Percentiles rank a stretch among this genome's conserved stretches.
phyloP scores from a whole-genome alignment of 192 early-diverging fungal species.

The Coemansia sp. region DNA sequence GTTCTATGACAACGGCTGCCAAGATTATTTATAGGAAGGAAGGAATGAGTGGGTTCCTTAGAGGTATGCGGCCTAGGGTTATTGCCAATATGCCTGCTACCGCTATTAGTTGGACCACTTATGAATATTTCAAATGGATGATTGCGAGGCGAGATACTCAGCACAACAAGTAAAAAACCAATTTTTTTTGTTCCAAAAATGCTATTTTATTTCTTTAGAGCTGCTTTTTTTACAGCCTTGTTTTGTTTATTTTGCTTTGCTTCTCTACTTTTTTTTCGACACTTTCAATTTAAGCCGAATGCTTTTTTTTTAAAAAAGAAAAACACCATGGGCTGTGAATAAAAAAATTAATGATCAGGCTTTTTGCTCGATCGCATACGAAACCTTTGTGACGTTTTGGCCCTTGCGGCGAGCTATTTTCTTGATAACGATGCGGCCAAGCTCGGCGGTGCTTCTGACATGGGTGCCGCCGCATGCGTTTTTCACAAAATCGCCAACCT shows the following conservation, averaged over 20 bases:
- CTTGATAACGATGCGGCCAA: slow-evolving; percentile 15
- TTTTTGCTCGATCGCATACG: slow-evolving; percentile 10
- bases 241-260: not conserved
- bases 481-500: slow-evolving; percentile 14
- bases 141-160: slow-evolving; percentile 49
- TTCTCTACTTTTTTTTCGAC: not conserved
- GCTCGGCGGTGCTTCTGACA: slow-evolving; percentile 16
- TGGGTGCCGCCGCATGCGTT: slow-evolving; percentile 36
- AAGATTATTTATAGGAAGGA: slow-evolving; percentile 76
- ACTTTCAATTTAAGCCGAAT: no score
- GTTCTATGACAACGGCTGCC: slow-evolving; percentile 70
- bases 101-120: slow-evolving; percentile 93
- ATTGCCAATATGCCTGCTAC: slow-evolving; percentile 91
- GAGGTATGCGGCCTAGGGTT: slow-evolving; percentile 80
- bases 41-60: slow-evolving; percentile 76
- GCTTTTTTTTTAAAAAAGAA: no score
- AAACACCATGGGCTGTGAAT: no score
- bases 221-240: no score
- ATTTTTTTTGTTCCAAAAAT: not conserved
- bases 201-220: no score
- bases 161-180: not conserved
- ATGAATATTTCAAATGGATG: slow-evolving; percentile 83
- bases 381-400: slow-evolving; percentile 26
- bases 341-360: no score
- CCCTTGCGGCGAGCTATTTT: slow-evolving; percentile 23